Base-by-base conservation (phyloP, 73 alveolate species). In the Paramecium primaurelia region DNA sequence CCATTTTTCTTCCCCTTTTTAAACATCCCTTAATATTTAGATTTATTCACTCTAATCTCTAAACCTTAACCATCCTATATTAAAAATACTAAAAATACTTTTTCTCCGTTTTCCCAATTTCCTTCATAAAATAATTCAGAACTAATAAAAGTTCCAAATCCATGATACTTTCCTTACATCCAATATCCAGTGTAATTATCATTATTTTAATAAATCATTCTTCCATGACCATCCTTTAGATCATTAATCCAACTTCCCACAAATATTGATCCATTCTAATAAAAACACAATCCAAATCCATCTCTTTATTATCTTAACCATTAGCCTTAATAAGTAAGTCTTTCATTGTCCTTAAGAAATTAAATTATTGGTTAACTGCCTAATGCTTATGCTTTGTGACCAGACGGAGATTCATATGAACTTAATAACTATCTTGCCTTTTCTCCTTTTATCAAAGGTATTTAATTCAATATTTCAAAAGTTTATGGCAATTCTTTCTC, bases 11-110 rank as follows among this genome's bases (percentile, higher is more conserved):
- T 80, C 16, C 91, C 91, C 26, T 26, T 9, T 36, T 80, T 42
- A 80, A 89, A 96, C 40, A 93, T 80, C 10, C 98, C 98, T 42
- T 83, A 86, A 44, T 96, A 96, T 34, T 86, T 68, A 86, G 97
- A 96, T 25, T 93, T 95, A 93, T 93, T 93, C n/a, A 92, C 94
- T 95, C 96, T 95, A 6, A 91, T 93, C 85, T 95, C 97, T 38
- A 85, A 86, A 59, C 99, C 99, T 7, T 93, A 30, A 18, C 99
- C 99, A 75, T 75, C 40, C 58, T 75, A 38, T 2, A 3, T n/a
- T 34, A 5, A 4, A 4, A 11, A 12, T 2, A 2, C 4, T 4
- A 0, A 25, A 32, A 32, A 64, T 64, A 64, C 84, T n/a, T 64
- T 64, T 64, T 64, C 84, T 64, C 84, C 84, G 12, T 64, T 10